Base-by-base conservation (phyloP, 345 rosid genomes). In the Chamaenerion angustifolium region DNA sequence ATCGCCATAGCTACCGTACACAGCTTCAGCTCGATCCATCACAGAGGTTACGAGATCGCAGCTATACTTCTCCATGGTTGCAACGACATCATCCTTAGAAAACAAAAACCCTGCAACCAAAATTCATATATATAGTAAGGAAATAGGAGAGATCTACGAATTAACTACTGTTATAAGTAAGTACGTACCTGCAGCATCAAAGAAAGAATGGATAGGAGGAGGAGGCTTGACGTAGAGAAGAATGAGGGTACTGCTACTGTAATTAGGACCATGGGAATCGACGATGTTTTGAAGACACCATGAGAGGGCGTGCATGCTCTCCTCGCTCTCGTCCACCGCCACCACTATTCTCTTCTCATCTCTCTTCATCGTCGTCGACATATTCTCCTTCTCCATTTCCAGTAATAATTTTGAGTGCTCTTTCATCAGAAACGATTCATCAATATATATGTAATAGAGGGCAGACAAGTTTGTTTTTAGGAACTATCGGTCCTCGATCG, bases 271-370 rank as follows among this genome's bases (percentile, higher is more conserved):
- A 40, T 59, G 58, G 21, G 58, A 58, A 12, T 81, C 42, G 56
- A 79, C 59, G n/a, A 85, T 73, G 65, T 81, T 79, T 14, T 18
- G 25, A 48, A 86, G 76, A 61, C 92, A 85, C 94, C 94, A 86
- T 13, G 86, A 74, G 15, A 85, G 90, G 17, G 98, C 98, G 48
- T 71, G 58, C 95, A 85, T 89, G 72, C 98, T 90, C 72, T 83
- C 95, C 60, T 74, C 73, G 12, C 95, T 83, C 76, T 81, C 92
- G 48, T 90, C 98, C 44, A 90, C 86, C 10, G 94, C 95, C 58
- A 83, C 92, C 52, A 79, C 88, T 16, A 90, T 68, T 61, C 70
- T 82, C 47, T 49, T 54, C 16, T 53, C n/a, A n/a, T n/a, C n/a
- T n/a, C n/a, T n/a, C n/a, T n/a, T n/a, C n/a, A n/a, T 56, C 60